Conservation (phyloP, 1,284 basidiomycete genomes). For the Ceratobasidium sp. region DNA sequence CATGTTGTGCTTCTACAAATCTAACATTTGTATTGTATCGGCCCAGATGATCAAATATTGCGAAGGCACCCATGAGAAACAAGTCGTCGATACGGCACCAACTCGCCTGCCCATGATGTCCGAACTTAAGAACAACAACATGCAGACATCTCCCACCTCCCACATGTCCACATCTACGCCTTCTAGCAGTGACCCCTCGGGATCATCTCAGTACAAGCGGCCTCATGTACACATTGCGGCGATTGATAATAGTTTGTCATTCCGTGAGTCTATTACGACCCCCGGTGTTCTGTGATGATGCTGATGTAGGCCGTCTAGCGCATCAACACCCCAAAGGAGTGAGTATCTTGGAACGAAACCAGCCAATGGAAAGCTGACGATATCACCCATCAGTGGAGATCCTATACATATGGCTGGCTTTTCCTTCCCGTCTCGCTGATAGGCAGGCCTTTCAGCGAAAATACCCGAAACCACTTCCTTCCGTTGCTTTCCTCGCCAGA, state of each 20-base stretch:
- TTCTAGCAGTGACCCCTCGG: slow-evolving; percentile 23
- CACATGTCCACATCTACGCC: slow-evolving; percentile 36
- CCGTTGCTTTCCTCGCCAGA: slow-evolving; percentile 81
- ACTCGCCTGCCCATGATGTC: slow-evolving; percentile 57
- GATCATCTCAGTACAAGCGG: slow-evolving; percentile 55
- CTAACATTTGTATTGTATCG: neutral
- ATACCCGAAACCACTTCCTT: slow-evolving; percentile 83
- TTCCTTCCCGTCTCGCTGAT: slow-evolving; percentile 55
- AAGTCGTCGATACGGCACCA: slow-evolving; percentile 79
- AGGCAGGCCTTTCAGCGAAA: slow-evolving; percentile 75
- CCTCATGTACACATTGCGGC: slow-evolving; percentile 83
- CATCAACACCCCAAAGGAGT: slow-evolving; percentile 84
- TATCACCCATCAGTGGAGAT: slow-evolving; percentile 67
- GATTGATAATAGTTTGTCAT: slow-evolving; percentile 93
- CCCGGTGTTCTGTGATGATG: neutral
- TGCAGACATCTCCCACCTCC: slow-evolving; percentile 46
- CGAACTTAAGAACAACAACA: slow-evolving; percentile 48
- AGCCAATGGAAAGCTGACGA: neutral
- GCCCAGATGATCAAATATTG: slow-evolving; percentile 84
- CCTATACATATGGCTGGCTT: slow-evolving; percentile 92
- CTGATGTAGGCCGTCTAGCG: slow-evolving; percentile 51
- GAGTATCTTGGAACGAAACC: neutral
- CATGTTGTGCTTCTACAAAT: neutral
- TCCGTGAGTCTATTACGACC: slow-evolving; percentile 59
- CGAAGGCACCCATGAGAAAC: slow-evolving; percentile 76